Evolutionary conservation across 2,329 filamentous ascomycete genomes (phyloP).

Genomic region (Cladosporium sp.): DNA sequence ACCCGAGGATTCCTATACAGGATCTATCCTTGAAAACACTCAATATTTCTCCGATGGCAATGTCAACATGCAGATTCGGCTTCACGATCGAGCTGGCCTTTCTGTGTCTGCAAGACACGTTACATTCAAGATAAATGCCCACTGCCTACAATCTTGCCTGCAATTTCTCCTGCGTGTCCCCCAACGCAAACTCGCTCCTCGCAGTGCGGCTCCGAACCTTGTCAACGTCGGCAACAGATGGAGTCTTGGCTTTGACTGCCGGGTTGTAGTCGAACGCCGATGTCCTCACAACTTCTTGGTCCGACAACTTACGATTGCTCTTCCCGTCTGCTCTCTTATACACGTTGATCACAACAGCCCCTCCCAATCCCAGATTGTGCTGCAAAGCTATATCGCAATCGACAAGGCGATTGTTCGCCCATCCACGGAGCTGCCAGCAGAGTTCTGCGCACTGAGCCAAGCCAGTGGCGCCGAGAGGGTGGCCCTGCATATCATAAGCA

Average conservation of each 20-base stretch:
- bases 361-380: conserved; percentile 88
- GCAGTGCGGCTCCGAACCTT: conserved; percentile 65
- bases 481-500: conserved; percentile 48
- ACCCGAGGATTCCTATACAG: background rate
- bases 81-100: background rate
- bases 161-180: conserved; percentile 70
- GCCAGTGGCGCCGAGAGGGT: conserved; percentile 86
- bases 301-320: conserved; percentile 56
- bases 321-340: conserved; percentile 79
- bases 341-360: conserved; percentile 83
- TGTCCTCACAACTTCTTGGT: conserved; percentile 59
- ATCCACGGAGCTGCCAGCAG: conserved; percentile 81
- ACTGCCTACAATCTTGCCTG: conserved; percentile 57
- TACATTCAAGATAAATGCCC: background rate
- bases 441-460: conserved; percentile 90
- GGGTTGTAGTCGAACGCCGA: conserved; percentile 88
- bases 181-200: conserved; percentile 67
- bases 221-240: conserved; percentile 71
- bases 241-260: conserved; percentile 80
- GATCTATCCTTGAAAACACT: background rate
- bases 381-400: conserved; percentile 72
- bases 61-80: background rate
- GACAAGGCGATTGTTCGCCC: conserved; percentile 84
- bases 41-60: background rate
- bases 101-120: background rate